Evolutionary conservation across 305 asterid genomes (phyloP), one percentile per base, ranked within the genome.

Genomic region (Euphrasia arctica): DNA sequence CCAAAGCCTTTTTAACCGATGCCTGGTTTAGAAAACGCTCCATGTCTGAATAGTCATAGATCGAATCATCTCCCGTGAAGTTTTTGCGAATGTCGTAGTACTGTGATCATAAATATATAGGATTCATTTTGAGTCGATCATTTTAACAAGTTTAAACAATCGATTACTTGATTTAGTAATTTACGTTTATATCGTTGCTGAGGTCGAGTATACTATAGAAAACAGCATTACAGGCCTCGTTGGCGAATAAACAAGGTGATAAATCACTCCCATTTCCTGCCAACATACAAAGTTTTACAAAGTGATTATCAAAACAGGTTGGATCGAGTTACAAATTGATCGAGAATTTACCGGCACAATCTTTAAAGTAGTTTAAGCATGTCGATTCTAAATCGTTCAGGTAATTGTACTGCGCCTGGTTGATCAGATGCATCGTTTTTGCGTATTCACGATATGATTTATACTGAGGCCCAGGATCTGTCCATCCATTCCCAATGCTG

Each of bases 1-100:
- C 54, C 22, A 49, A 49, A 13, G 54, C 54, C 7, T 49, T n/a
- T 49, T 49, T 49, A 49, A 49, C 54, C 54, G 54, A 49, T 1
- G 0, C 5, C 54, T 13, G 7, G 25, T 4, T 14, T 9, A 49
- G 54, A 25, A 49, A 49, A 5, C 22, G 54, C 54, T 49, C 54
- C 54, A 49, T 6, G 2, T 3, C 0, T 4, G 54, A 49, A 9
- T 0, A 49, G 54, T 49, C 27, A 2, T 49, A 49, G 54, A 22
- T n/a, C 9, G 2, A 0, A 48, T 5, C 4, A 18, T 18, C 22
- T 49, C 22, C 22, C 9, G 0, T 11, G 6, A 9, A 49, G 4
- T 2, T n/a, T 49, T 49, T 49, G 22, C 9, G 25, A 49, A 49
- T 49, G 15, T 49, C 27, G 2, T 49, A 49, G 25, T 49, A 49